Percentiles rank a stretch among this genome's conserved stretches.
phyloP scores from a whole-genome alignment of 768 basidiomycete species.

The Tulasnella calospora region DNA sequence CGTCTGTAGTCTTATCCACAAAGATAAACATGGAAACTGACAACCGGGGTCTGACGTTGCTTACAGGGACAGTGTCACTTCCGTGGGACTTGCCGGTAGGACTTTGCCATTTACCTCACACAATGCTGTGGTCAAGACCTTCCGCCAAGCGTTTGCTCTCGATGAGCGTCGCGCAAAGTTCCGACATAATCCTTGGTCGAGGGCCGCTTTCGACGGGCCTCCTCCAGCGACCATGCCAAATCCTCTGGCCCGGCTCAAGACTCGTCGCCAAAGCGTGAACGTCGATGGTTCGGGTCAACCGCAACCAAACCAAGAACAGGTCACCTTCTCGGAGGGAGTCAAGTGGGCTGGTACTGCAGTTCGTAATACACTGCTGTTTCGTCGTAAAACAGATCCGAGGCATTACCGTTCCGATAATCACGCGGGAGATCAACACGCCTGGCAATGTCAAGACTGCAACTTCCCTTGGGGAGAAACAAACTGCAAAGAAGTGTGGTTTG shows the following conservation, averaged over 20 bases:
- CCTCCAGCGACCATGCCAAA: neutral
- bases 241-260: neutral
- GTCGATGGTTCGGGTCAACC: too few species aligned
- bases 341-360: neutral
- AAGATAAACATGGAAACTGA: neutral
- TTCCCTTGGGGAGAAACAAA: neutral
- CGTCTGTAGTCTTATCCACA: too few species aligned
- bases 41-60: neutral
- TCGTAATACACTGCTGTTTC: neutral
- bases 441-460: neutral
- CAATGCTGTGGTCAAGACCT: constrained; percentile 27
- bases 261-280: neutral
- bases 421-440: neutral
- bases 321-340: neutral
- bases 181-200: constrained; percentile 4
- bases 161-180: constrained; percentile 26
- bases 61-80: constrained; percentile 30
- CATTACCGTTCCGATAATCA: neutral
- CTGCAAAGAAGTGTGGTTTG: constrained; percentile 68
- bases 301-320: neutral
- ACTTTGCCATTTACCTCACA: constrained; percentile 31
- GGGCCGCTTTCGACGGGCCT: neutral
- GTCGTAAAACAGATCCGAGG: neutral
- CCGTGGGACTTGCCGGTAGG: constrained; percentile 29
- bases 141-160: constrained; percentile 31